Evolutionary conservation across 1,284 basidiomycete species (phyloP), one percentile per base, ranked within the genome.

Genomic region (Marasmius fiardii): DNA sequence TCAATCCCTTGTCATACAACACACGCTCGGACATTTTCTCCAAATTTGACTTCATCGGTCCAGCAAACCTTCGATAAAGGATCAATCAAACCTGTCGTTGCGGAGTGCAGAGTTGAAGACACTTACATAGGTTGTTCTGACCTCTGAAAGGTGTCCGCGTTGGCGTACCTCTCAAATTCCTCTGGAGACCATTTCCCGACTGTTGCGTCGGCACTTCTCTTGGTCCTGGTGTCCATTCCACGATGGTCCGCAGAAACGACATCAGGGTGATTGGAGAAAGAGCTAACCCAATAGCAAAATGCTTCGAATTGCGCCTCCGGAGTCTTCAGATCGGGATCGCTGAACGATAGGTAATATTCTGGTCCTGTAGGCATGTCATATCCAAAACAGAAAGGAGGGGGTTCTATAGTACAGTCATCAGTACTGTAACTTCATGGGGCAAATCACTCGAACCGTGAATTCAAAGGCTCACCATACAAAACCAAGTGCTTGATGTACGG

Each of bases 401-500:
- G 65, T 54, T 74, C 71, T 73, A 41, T 28, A 39, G 28, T 26
- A 24, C 1, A 16, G 4, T 14, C 33, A 11, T 12, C 20, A 34
- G n/a, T 21, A 35, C 12, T 31, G 28, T 31, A 31, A n/a, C n/a
- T n/a, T n/a, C n/a, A n/a, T n/a, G n/a, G n/a, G n/a, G n/a, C n/a
- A n/a, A n/a, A n/a, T n/a, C n/a, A n/a, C n/a, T 31, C 4, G 28
- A 31, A 31, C 5, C 28, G 10, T 4, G 28, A 10, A 10, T 31
- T 10, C 28, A 31, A 31, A 31, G 28, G 28, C 65, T 3, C 47
- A 69, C 69, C 72, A 43, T 71, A 68, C 0, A 72, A 45, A 23
- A 73, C 61, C 2, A 73, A 28, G 34, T 61, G 57, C 24, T 58
- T 65, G 6, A 72, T 18, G 53, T 72, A 71, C 1, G 53, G 56